Percentiles rank a stretch among this genome's conserved stretches.
These are phyloP conservation scores for Aegle marmelos DNA, from an alignment of 345 rosid genomes.

Conservation along the genomic window DNA sequence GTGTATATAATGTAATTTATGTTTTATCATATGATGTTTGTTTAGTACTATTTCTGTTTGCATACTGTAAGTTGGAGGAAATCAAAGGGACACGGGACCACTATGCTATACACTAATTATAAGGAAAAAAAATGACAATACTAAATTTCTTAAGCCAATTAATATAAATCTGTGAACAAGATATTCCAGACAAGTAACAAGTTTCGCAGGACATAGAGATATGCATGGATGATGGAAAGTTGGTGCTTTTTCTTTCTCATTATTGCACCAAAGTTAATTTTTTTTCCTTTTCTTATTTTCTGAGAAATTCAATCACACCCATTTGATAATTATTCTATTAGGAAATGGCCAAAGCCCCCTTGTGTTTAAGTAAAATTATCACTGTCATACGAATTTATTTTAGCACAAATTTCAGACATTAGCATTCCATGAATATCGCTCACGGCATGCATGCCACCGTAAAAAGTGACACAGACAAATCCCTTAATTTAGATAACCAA, in stretches of 20 bases:
- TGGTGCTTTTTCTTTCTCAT: conserved; percentile 20
- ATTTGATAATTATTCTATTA: too few relatives aligned
- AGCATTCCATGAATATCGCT: neutral
- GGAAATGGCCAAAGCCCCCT: too few relatives aligned
- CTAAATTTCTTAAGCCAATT: conserved; percentile 18
- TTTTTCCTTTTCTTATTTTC: neutral
- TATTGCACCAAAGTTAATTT: neutral
- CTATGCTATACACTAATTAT: neutral
- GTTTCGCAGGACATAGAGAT: conserved; percentile 11
- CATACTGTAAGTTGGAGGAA: conserved; percentile 19
- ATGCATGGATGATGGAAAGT: conserved; percentile 24
- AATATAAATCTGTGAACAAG: conserved; percentile 28
- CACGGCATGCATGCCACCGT: neutral
- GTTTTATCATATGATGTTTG: conserved; percentile 5
- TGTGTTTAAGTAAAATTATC: too few relatives aligned
- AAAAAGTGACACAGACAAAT: neutral
- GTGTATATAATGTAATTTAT: neutral
- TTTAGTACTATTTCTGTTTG: conserved; percentile 16
- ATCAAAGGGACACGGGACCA: conserved; percentile 10
- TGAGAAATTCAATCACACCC: neutral
- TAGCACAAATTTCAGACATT: conserved; percentile 4
- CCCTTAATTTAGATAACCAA: neutral
- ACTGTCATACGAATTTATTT: conserved; percentile 5
- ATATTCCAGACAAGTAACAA: conserved; percentile 40
- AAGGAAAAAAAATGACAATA: conserved; percentile 19